Evolutionary conservation across 768 basidiomycete genomes (phyloP), one percentile per base, ranked within the genome.

Genomic region (Calocybe cyanea): DNA sequence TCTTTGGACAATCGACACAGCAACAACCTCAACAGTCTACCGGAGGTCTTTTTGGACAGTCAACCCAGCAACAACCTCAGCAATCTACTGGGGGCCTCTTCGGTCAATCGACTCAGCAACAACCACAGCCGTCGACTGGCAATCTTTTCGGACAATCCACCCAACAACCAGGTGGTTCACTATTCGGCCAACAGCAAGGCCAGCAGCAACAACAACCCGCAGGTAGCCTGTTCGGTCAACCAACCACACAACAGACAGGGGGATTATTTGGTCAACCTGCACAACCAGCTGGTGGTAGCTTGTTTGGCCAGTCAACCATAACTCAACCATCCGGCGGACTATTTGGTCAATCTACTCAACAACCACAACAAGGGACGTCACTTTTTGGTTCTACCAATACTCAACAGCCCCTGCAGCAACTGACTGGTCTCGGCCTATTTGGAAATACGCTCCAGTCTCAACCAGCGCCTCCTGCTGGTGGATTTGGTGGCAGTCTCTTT

Each of bases 401-500:
- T 9, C 38, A 55, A 41, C 61, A 54, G 34, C 62, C 58, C 48
- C 62, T 57, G 41, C 63, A 61, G 38, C 60, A 60, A 49, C 56
- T 45, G 38, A 43, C 43, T 41, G 20, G 28, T 44, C n/a, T 55
- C 45, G 49, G 51, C 30, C 32, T 58, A 10, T 59, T 62, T 18
- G 54, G 56, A 17, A 63, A 48, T 38, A 46, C 66, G 13, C 48
- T 64, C 14, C 65, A 66, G 47, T 50, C 63, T 10, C 69, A 70
- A 43, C 45, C 66, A 3, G 62, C 65, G 31, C 35, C 61, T 25
- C 58, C 63, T 23, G 51, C 63, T n/a, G 56, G 55, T 3, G 60
- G 51, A 24, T 63, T 65, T 45, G 63, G 41, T 35, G 59, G 61
- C 30, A 55, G 60, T 7, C 51, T 71, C 35, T 71, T 70, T 56